Evolutionary conservation across 2,329 filamentous ascomycete species (phyloP), one percentile per base, ranked within the genome.

Genomic region (Colletotrichum agaves): DNA sequence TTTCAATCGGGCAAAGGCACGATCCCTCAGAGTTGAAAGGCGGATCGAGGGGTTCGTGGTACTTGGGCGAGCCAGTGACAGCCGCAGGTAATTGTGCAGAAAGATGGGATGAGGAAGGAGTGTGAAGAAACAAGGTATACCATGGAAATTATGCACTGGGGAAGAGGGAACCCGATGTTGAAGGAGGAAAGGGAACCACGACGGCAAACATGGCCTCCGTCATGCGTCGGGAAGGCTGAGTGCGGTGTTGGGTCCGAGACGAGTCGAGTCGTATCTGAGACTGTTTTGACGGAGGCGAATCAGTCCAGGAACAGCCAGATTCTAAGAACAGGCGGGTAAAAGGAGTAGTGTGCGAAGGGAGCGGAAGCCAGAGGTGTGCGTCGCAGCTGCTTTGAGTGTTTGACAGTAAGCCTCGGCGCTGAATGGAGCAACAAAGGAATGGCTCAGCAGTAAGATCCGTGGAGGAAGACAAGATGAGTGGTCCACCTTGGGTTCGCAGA

Each of bases 121-220:
- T 62, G 47, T 53, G 41, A 55, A 49, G 35, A 41, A 49, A 39
- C 61, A 53, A 53, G 52, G 23, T 47, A 53, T 53, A 67, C 46
- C 53, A 67, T 67, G 61, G 53, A 67, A 57, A 55, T 58, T 63
- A 67, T 64, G 64, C 61, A 64, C 53, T 53, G 61, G 53, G 37
- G 46, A 59, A 67, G 46, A 59, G 53, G 61, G 61, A 59, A 56
- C 39, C 53, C 64, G 61, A 59, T 41, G 53, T 67, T 61, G 64
- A 67, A 64, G 53, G 39, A 59, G 61, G 46, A 41, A 53, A 59
- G 53, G 64, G 47, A 67, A 67, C 27, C 53, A 47, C 61, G 53
- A 58, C 61, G 53, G 59, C 61, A 46, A 52, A 56, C 64, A 67
- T 67, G 61, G 64, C 64, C 64, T 67, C 61, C 43, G 56, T 64